Base-by-base conservation (phyloP, 192 early-diverging fungal genomes). In the Podila horticola region DNA sequence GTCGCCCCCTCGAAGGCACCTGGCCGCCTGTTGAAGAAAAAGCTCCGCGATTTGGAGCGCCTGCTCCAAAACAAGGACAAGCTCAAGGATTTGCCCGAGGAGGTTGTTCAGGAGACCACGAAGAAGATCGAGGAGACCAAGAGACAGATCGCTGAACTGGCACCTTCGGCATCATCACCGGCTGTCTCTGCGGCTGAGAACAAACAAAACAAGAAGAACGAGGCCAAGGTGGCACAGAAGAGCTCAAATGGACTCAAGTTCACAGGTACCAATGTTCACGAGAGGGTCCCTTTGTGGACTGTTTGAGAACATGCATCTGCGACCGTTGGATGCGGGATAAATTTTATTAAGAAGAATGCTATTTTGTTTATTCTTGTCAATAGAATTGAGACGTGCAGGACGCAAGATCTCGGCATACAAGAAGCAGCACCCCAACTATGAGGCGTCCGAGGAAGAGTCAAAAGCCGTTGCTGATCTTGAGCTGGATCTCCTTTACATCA, bases 371-470 rank as follows among this genome's bases (percentile, higher is more conserved):
- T 17, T 70, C n/a, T 2, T 24, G 19, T 15, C 20, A 9, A 58
- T 69, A 81, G 77, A 81, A 55, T 30, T 81, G 62, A 63, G 77
- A 28, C 64, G 77, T 51, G 70, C 77, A n/a, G 61, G 66, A 60
- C 70, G 77, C 22, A 72, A 67, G 66, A 69, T 81, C 24, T n/a
- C 26, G 2, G 61, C 70, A 1, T 81, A 69, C 58, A 81, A 73
- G 67, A 81, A 69, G 49, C 77, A 73, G 29, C 70, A 81, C 30
- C 77, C 77, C 12, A 73, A 71, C 58, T 45, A 59, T 29, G 57
- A 64, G 26, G 11, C 51, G n/a, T 73, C 71, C 6, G 66, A 68
- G 36, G 67, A 72, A 26, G 66, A 81, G 22, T 69, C 71, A n/a
- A 73, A 69, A 24, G 52, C 38, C 2, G 22, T 81, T 13, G 66